Percentiles rank a stretch among this genome's conserved stretches.
Conservation (phyloP, 768 basidiomycete species). For the Mycena crocata region DNA sequence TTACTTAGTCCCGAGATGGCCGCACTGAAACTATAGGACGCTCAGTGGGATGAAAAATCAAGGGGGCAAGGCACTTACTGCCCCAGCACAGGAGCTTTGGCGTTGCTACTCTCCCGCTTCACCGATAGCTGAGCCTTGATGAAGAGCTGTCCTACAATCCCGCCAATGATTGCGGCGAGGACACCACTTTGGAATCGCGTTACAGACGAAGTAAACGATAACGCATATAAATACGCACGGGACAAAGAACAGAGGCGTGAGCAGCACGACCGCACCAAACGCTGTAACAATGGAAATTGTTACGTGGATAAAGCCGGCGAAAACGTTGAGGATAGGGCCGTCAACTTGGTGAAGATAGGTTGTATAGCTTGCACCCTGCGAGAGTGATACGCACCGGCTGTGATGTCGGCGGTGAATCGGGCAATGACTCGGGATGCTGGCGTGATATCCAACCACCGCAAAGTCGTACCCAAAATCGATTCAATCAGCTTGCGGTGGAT, state of each 20-base stretch:
- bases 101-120: slow-evolving; percentile 60
- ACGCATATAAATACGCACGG: no score
- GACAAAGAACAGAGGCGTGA: slow-evolving; percentile 55
- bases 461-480: slow-evolving; percentile 56
- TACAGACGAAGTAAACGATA: no score
- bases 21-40: slow-evolving; percentile 43
- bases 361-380: background rate
- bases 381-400: slow-evolving; percentile 25
- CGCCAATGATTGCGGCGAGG: slow-evolving; percentile 55
- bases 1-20: slow-evolving; percentile 54
- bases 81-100: slow-evolving; percentile 44
- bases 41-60: slow-evolving; percentile 38
- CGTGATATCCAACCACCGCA: slow-evolving; percentile 46
- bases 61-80: slow-evolving; percentile 52
- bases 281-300: background rate
- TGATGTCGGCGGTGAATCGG: slow-evolving; percentile 62
- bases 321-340: slow-evolving; percentile 23
- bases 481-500: slow-evolving; percentile 25
- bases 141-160: slow-evolving; percentile 57
- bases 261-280: slow-evolving; percentile 53
- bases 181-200: no score
- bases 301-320: slow-evolving; percentile 11
- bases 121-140: slow-evolving; percentile 59
- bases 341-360: background rate
- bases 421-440: slow-evolving; percentile 52